A percentile compares a stretch with the other conserved stretches of the same genome.
Conservation (phyloP, 805 yeast genomes). For the Metschnikowia reukaufii region DNA sequence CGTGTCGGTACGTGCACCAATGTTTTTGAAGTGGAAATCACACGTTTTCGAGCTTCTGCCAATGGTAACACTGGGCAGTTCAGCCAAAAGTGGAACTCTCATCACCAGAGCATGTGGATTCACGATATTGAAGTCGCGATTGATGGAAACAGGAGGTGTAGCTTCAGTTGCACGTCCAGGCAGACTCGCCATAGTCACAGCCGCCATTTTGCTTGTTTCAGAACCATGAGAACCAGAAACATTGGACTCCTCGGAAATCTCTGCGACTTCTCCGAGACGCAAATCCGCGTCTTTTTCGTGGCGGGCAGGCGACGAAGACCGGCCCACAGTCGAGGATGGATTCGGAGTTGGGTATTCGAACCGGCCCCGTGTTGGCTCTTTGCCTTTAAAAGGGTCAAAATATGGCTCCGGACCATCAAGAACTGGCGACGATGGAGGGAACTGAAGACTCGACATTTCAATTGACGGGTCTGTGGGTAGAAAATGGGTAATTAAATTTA, state of each 20-base stretch:
- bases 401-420: constrained; percentile 22
- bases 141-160: constrained; percentile 22
- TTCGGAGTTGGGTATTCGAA: constrained; percentile 66
- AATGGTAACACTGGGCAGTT: constrained; percentile 42
- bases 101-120: constrained; percentile 33
- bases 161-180: neutral
- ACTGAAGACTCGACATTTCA: constrained; percentile 31
- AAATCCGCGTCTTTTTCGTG: constrained; percentile 13
- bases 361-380: constrained; percentile 20
- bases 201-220: neutral
- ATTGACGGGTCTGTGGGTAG: neutral
- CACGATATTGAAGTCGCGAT: constrained; percentile 36
- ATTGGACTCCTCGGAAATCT: neutral
- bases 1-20: constrained; percentile 43
- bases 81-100: constrained; percentile 41
- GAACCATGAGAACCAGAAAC: neutral
- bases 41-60: constrained; percentile 72
- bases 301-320: constrained; percentile 42
- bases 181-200: neutral
- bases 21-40: constrained; percentile 42
- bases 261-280: neutral
- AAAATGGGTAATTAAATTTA: neutral
- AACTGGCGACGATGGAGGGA: constrained; percentile 56
- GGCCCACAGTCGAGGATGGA: constrained; percentile 53
- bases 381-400: constrained; percentile 14